Percentiles rank a stretch among this genome's conserved stretches.
Evolutionary conservation across 768 basidiomycete species (phyloP).

Genomic region (Filobasidium wieringae): DNA sequence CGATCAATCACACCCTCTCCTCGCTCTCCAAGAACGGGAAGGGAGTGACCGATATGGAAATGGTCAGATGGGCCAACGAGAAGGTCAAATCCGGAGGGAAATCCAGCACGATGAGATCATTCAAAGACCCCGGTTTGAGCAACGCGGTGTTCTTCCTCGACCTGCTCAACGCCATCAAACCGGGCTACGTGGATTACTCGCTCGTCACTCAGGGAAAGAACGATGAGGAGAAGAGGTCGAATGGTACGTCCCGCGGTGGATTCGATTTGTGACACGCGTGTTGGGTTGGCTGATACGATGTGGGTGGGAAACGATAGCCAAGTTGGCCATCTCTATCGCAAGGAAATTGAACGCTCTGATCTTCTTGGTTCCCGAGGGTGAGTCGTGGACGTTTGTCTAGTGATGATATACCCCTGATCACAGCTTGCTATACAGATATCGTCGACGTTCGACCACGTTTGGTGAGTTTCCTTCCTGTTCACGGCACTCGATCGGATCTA

Average conservation of each 20-base stretch:
- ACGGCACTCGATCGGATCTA: neutral
- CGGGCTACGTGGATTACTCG: slow-evolving; percentile 86
- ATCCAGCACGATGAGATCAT: slow-evolving; percentile 57
- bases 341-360: slow-evolving; percentile 93
- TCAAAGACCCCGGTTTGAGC: slow-evolving; percentile 82
- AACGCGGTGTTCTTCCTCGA: slow-evolving; percentile 89
- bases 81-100: slow-evolving; percentile 55
- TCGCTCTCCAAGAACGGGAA: slow-evolving; percentile 57
- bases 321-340: slow-evolving; percentile 96
- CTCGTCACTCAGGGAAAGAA: slow-evolving; percentile 51
- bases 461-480: slow-evolving; percentile 44
- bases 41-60: slow-evolving; percentile 80
- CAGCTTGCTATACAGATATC: slow-evolving; percentile 45
- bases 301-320: slow-evolving; percentile 48
- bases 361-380: slow-evolving; percentile 83
- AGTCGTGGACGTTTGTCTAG: slow-evolving; percentile 1
- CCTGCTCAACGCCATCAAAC: slow-evolving; percentile 75
- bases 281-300: neutral
- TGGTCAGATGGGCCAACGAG: slow-evolving; percentile 90
- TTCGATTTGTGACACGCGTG: neutral
- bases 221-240: slow-evolving; percentile 83
- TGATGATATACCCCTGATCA: neutral
- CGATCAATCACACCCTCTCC: slow-evolving; percentile 79
- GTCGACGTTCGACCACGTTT: slow-evolving; percentile 84
- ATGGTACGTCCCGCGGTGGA: slow-evolving; percentile 50